Conservation (phyloP, 225 moss, liverwort and hornwort species). For the Bryum argenteum region DNA sequence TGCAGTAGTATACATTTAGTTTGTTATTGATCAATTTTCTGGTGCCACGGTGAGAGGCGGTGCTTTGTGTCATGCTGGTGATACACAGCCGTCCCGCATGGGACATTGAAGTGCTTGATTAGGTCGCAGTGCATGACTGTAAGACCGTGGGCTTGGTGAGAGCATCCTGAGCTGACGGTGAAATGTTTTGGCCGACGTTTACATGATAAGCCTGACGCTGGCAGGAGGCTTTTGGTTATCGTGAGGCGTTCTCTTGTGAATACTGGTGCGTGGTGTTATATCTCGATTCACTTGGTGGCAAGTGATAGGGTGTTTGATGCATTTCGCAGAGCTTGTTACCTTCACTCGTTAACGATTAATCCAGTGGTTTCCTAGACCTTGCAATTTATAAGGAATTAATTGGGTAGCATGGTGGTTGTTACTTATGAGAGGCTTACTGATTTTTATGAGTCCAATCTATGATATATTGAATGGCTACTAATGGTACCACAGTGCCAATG, state of each 20-base stretch:
- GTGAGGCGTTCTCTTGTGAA: not conserved
- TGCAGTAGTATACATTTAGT: conserved; percentile 27
- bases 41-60: conserved; percentile 21
- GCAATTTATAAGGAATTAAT: too few relatives aligned
- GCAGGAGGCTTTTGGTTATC: conserved; percentile 3
- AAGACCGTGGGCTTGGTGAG: conserved; percentile 23
- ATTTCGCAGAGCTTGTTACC: too few relatives aligned
- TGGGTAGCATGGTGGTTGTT: too few relatives aligned
- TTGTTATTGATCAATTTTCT: conserved; percentile 39
- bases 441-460: too few relatives aligned
- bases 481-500: too few relatives aligned
- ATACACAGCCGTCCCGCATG: conserved; percentile 18
- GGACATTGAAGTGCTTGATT: conserved; percentile 22
- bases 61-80: conserved; percentile 22
- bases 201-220: not conserved
- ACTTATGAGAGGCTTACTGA: too few relatives aligned
- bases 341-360: too few relatives aligned
- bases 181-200: conserved; percentile 26
- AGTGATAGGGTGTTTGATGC: too few relatives aligned
- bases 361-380: too few relatives aligned
- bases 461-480: too few relatives aligned
- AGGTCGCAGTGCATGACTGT: conserved; percentile 16
- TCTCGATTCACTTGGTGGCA: too few relatives aligned
- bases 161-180: conserved; percentile 5
- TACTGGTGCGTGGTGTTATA: not conserved